Conservation (phyloP, 768 basidiomycete genomes). For the Lactifluus pinguis region DNA sequence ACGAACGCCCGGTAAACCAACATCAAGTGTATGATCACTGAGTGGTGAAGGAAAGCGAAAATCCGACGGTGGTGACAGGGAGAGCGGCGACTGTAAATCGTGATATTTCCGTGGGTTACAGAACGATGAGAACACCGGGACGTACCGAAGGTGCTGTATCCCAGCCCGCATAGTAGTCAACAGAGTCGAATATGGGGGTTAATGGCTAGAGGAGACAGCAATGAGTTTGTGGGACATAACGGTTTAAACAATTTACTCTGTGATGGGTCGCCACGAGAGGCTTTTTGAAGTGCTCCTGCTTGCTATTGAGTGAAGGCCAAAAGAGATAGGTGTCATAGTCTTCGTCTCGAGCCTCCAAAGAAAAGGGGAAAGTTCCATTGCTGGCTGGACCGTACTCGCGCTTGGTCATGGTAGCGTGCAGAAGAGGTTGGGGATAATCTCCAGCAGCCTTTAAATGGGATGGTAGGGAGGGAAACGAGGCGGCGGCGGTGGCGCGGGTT, state of each 20-base stretch:
- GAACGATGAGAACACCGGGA: neutral
- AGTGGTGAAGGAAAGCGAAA: neutral
- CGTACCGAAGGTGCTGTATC: conserved; percentile 4
- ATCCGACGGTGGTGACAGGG: neutral
- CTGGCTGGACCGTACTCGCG: neutral
- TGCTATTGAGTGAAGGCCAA: conserved; percentile 14
- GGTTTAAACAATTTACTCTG: neutral
- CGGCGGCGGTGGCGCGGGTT: neutral
- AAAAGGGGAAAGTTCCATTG: neutral
- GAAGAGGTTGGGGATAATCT: neutral
- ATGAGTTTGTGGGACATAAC: neutral
- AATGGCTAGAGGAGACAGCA: neutral
- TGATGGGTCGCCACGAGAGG: neutral
- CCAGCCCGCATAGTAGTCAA: conserved; percentile 2
- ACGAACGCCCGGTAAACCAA: neutral
- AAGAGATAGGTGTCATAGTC: conserved; percentile 18
- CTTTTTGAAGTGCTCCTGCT: neutral
- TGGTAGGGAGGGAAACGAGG: neutral
- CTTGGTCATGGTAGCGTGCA: neutral
- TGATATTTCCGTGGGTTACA: neutral
- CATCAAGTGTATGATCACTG: neutral
- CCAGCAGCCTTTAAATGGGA: neutral
- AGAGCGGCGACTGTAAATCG: neutral
- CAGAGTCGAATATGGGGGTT: neutral
- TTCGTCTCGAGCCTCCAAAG: conserved; percentile 8